Conservation (phyloP, 306 rosid genomes). For the Amphicarpaea edgeworthii region DNA sequence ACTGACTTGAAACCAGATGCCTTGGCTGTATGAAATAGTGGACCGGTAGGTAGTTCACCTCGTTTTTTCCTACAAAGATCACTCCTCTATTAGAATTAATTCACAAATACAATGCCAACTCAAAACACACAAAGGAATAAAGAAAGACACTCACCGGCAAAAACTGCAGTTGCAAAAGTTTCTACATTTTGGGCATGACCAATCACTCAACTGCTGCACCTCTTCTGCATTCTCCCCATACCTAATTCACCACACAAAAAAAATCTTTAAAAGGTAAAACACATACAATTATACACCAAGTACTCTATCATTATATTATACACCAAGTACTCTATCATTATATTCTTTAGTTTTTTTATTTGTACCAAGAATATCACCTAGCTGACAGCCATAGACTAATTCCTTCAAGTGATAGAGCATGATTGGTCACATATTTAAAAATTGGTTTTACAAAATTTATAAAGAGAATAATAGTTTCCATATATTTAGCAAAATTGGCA, state of each 20-base stretch:
- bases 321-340: background rate
- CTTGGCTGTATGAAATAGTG: constrained; percentile 58
- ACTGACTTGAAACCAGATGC: constrained; percentile 68
- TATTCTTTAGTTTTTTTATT: background rate
- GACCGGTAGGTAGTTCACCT: constrained; percentile 81
- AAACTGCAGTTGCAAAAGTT: constrained; percentile 79
- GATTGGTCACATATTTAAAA: background rate
- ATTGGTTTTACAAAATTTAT: background rate
- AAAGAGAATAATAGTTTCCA: background rate
- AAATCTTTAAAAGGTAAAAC: constrained; percentile 1
- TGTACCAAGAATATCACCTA: no score
- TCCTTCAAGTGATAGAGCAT: background rate
- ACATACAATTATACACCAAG: background rate
- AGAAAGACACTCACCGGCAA: constrained; percentile 63
- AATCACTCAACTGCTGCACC: constrained; percentile 50
- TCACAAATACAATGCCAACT: background rate
- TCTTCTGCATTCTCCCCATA: constrained; percentile 76
- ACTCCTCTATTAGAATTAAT: constrained; percentile 34
- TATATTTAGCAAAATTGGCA: background rate
- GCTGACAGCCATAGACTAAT: background rate
- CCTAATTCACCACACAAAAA: constrained; percentile 46
- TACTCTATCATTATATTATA: background rate
- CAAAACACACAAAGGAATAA: background rate
- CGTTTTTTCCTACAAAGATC: constrained; percentile 63
- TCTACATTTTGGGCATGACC: constrained; percentile 86